Evolutionary conservation across 768 basidiomycete species (phyloP).

Genomic region (Tricholoma terreum): DNA sequence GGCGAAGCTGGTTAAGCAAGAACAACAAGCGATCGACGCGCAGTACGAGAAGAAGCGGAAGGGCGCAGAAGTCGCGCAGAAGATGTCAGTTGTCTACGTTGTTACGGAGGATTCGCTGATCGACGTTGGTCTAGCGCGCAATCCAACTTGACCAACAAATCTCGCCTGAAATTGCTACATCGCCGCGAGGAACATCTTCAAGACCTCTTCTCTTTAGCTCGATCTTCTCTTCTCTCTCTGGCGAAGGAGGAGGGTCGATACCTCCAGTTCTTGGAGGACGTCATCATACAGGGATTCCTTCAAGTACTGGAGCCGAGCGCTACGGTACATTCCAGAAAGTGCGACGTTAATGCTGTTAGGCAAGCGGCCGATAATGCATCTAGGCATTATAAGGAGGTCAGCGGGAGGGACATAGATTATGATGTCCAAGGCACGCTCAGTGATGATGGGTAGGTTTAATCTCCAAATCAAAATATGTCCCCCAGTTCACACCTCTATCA

Average conservation of each 20-base stretch:
- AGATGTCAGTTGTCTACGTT: slow-evolving; percentile 65
- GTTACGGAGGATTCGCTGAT: not conserved
- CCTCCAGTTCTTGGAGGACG: slow-evolving; percentile 75
- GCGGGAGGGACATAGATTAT: slow-evolving; percentile 61
- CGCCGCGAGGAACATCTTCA: slow-evolving; percentile 90
- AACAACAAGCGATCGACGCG: slow-evolving; percentile 91
- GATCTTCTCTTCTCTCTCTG: slow-evolving; percentile 58
- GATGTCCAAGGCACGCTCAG: slow-evolving; percentile 60
- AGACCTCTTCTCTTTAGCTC: slow-evolving; percentile 77
- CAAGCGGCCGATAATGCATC: slow-evolving; percentile 66
- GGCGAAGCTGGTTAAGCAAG: slow-evolving; percentile 97
- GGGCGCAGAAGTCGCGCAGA: slow-evolving; percentile 89
- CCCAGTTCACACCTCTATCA: not conserved
- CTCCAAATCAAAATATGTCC: not conserved
- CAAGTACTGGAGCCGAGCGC: slow-evolving; percentile 75
- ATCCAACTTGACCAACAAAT: slow-evolving; percentile 95
- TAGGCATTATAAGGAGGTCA: slow-evolving; percentile 69
- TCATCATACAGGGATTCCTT: slow-evolving; percentile 83
- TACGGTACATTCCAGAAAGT: slow-evolving; percentile 61
- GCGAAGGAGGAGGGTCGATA: slow-evolving; percentile 69
- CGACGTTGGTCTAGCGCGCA: slow-evolving; percentile 59
- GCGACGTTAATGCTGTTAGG: slow-evolving; percentile 59
- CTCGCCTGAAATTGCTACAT: slow-evolving; percentile 86
- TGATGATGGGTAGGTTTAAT: slow-evolving; percentile 58
- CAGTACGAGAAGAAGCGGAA: slow-evolving; percentile 96